Evolutionary conservation across 257 asterid genomes (phyloP).

Genomic region (Solanum paucissectum): DNA sequence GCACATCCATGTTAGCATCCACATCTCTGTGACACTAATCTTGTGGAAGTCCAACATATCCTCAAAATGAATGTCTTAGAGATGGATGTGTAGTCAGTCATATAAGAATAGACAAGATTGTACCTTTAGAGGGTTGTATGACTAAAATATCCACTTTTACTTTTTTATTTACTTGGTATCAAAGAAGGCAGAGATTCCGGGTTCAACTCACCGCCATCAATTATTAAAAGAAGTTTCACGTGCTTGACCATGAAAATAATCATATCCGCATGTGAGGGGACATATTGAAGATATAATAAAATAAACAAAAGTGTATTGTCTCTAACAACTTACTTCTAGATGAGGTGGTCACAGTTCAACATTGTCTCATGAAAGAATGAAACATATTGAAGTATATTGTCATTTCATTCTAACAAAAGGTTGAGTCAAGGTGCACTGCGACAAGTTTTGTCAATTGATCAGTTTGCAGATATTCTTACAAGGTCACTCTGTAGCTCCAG

Average conservation of each 20-base stretch:
- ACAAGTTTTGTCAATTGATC: background rate
- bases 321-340: background rate
- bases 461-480: background rate
- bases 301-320: background rate
- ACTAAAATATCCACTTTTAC: background rate
- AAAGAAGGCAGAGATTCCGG: background rate
- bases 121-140: background rate
- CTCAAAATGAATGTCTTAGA: background rate
- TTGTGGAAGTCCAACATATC: background rate
- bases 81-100: background rate
- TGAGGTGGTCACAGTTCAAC: background rate
- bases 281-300: background rate
- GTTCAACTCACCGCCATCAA: background rate
- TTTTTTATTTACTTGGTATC: background rate
- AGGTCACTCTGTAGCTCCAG: no score
- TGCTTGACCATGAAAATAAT: background rate
- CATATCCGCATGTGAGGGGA: background rate
- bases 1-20: background rate
- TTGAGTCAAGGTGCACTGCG: background rate
- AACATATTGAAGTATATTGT: background rate
- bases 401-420: background rate
- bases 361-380: background rate
- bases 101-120: background rate
- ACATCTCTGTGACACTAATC: background rate
- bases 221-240: background rate